Percentiles rank a stretch among this genome's conserved stretches.
These are phyloP conservation scores for Escovopsis sp. DNA, from an alignment of 2,329 filamentous ascomycete species.

Conservation along the genomic window DNA sequence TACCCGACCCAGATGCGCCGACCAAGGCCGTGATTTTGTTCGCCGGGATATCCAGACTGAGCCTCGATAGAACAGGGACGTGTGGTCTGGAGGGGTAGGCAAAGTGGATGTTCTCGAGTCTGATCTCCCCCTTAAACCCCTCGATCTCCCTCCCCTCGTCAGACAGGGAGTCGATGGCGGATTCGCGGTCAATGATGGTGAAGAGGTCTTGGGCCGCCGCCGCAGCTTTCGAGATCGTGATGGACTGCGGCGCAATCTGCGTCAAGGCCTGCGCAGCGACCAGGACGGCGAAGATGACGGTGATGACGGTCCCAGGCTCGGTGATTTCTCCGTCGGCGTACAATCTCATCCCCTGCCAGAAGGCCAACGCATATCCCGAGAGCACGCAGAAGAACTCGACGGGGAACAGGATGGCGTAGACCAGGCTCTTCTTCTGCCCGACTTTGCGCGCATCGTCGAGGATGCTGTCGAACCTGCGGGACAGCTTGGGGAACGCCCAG, in stretches of 20 bases:
- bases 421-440: constrained; percentile 28
- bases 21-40: constrained; percentile 40
- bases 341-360: constrained; percentile 37
- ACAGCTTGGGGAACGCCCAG: constrained; percentile 30
- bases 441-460: constrained; percentile 25
- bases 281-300: constrained; percentile 32
- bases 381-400: constrained; percentile 34
- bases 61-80: constrained; percentile 27
- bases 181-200: constrained; percentile 30
- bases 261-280: constrained; percentile 31
- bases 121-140: constrained; percentile 28
- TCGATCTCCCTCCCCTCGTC: constrained; percentile 17
- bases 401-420: constrained; percentile 29
- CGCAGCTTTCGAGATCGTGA: constrained; percentile 30
- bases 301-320: constrained; percentile 31
- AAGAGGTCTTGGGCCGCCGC: constrained; percentile 33
- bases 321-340: constrained; percentile 28
- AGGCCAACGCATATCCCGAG: constrained; percentile 31
- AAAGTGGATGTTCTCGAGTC: constrained; percentile 34
- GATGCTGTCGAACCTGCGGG: constrained; percentile 25
- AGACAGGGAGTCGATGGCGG: constrained; percentile 28
- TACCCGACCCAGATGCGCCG: constrained; percentile 42
- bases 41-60: constrained; percentile 29
- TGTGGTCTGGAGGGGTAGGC: constrained; percentile 42
- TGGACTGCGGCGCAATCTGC: constrained; percentile 30